Conservation (phyloP, 192 early-diverging fungal genomes). For the Phlyctochytrium planicorne region DNA sequence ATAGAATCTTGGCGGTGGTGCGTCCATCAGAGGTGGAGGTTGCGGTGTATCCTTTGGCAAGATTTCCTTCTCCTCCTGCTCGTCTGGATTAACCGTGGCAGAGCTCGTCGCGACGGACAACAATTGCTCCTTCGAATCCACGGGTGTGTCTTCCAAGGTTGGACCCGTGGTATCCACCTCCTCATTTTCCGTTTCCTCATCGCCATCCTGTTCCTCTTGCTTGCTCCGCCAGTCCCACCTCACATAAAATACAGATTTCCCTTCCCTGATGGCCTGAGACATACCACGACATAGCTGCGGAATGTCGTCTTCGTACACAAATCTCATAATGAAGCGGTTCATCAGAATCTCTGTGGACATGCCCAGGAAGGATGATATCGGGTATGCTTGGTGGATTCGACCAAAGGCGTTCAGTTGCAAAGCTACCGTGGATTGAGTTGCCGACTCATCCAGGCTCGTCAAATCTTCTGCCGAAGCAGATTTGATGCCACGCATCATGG, state of each 20-base stretch:
- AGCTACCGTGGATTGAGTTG: slow-evolving; percentile 6
- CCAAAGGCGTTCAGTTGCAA: slow-evolving; percentile 33
- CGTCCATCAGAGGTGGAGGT: background rate
- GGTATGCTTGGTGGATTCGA: slow-evolving; percentile 29
- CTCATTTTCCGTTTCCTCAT: background rate
- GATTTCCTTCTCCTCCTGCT: background rate
- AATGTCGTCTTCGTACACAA: slow-evolving; percentile 24
- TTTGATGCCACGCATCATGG: background rate
- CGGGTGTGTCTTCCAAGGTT: background rate
- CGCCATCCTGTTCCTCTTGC: slow-evolving; percentile 10
- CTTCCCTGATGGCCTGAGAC: slow-evolving; percentile 21
- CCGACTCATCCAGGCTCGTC: background rate
- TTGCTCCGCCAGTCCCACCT: slow-evolving; percentile 30
- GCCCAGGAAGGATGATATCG: slow-evolving; percentile 28
- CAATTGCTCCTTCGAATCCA: background rate
- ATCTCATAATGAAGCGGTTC: slow-evolving; percentile 41
- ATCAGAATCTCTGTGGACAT: slow-evolving; percentile 12
- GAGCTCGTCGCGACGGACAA: background rate
- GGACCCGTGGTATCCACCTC: background rate
- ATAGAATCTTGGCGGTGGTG: background rate
- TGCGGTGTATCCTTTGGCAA: background rate
- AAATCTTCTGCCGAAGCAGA: background rate
- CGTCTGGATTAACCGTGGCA: background rate
- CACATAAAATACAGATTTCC: slow-evolving; percentile 29
- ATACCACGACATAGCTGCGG: slow-evolving; percentile 22